Base-by-base conservation (phyloP, 1,284 basidiomycete species). In the Ceratobasidium sp. region DNA sequence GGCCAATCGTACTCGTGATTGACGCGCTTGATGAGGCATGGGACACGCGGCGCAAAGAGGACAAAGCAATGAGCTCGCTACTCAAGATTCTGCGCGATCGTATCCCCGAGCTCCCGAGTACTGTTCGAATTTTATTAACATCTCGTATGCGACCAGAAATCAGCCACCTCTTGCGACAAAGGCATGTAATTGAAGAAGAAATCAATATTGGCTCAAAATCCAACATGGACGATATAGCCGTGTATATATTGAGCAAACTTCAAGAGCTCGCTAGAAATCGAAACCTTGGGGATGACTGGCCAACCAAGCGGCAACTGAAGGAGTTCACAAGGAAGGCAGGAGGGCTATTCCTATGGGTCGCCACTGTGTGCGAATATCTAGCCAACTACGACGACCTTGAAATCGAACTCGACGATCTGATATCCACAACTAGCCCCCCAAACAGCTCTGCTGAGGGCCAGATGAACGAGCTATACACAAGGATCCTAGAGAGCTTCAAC, bases 321-420 rank as follows among this genome's bases (percentile, higher is more conserved):
- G 23, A 9, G 51, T 77, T 82, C 23, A 26, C 44, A 1, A n/a
- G n/a, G 18, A 77, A 73, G 61, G 78, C 82, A 18, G 82, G 78
- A 18, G 83, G 83, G 10, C 69, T 83, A 15, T 83, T 84, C 78
- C 78, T 82, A n/a, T 83, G 83, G 82, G 81, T 81, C 33, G 81
- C 80, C 2, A 82, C 82, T 7, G 78, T 81, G 4, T 80, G 69
- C 49, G 78, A 81, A n/a, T 82, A 81, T 61, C 67, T 84, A 1
- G 18, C 23, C 20, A 33, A 23, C 12, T 39, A 68, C 9, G 23
- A 67, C 13, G 40, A 78, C 56, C 82, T 81, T 7, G 75, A 78
- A 33, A 73, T 67, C 51, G 79, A 81, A 46, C 78, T 83, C 23
- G 33, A 55, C 10, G 15, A 60, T 4, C 60, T 81, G 39, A 44